These are phyloP conservation scores for Magnusiomyces magnusii DNA, from an alignment of 1,139 yeast species.

Conservation along the genomic window DNA sequence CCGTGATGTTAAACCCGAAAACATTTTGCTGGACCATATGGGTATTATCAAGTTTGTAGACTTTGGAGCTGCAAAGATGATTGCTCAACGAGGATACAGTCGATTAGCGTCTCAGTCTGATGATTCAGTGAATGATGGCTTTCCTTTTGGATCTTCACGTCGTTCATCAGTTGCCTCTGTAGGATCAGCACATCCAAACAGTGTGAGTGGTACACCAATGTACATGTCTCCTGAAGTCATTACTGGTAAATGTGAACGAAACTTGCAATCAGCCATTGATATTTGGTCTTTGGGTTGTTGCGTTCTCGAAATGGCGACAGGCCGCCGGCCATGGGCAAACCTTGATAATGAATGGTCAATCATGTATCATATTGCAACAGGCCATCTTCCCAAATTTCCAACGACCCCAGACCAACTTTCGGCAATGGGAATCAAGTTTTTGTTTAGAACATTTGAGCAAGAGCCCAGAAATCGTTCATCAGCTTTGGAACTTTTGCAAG, in stretches of 20 bases:
- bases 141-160: slow-evolving; percentile 25
- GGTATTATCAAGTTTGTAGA: slow-evolving; percentile 95
- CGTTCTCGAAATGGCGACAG: slow-evolving; percentile 84
- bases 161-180: not conserved
- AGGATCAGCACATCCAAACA: slow-evolving; percentile 33
- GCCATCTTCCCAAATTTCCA: slow-evolving; percentile 85
- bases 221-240: slow-evolving; percentile 98
- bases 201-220: slow-evolving; percentile 96
- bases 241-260: slow-evolving; percentile 56
- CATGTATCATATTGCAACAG: slow-evolving; percentile 97
- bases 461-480: slow-evolving; percentile 75
- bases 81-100: slow-evolving; percentile 59
- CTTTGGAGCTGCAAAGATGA: slow-evolving; percentile 96
- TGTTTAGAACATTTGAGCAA: slow-evolving; percentile 70
- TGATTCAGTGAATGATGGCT: slow-evolving; percentile 2
- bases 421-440: slow-evolving; percentile 60
- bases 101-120: slow-evolving; percentile 24
- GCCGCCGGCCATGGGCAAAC: slow-evolving; percentile 53
- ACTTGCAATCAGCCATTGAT: slow-evolving; percentile 60
- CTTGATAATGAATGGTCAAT: slow-evolving; percentile 97
- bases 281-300: slow-evolving; percentile 84
- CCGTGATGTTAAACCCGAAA: slow-evolving; percentile 94
- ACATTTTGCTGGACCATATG: slow-evolving; percentile 79
- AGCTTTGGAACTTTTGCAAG: slow-evolving; percentile 76
- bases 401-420: slow-evolving; percentile 61